Evolutionary conservation across 164 flowering plant genomes (phyloP), one percentile per base, ranked within the genome.

Genomic region (Aristolochia fimbriata): DNA sequence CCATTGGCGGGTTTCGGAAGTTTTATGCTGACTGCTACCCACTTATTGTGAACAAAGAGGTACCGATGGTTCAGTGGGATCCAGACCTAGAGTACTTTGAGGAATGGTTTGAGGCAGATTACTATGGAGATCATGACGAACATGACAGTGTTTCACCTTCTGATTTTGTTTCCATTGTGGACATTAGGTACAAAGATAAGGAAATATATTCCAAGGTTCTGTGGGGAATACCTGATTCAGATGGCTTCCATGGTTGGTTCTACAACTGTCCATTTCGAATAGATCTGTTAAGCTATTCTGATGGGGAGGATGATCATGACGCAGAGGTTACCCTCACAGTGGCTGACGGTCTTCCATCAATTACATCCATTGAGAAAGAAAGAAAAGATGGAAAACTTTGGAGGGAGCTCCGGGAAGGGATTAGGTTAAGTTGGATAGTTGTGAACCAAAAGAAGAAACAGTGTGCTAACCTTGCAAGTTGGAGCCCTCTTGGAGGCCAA

Each of bases 321-420:
- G 74, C 70, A 50, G 82, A 76, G 62, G 74, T 85, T 52, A 76
- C 73, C n/a, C 81, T 91, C 57, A 80, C 88, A 2, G 84, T 70
- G 23, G 72, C 78, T n/a, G 91, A 91, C 68, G 97, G 92, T 55
- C 69, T 91, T 56, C 88, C 96, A 8, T 73, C 80, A 20, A 64
- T 88, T 64, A 8, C 51, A 16, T 88, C 94, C 24, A 74, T 88
- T 64, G 94, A 84, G 60, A 82, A 64, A 63, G 97, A 91, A 56
- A 83, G 94, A 64, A 91, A 91, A 73, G 97, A 91, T 47, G 96
- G 97, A 22, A 88, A 81, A 75, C 81, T 91, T n/a, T 91, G 96
- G 94, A 73, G 52, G 58, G 96, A 88, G 70, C 94, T 91, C 19
- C 73, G 85, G 3, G 81, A 80, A 61, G 88, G 85, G 15, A 76